Percentiles rank a stretch among this genome's conserved stretches.
Conservation (phyloP, 768 basidiomycete genomes). For the Thelephora aurantiotincta region DNA sequence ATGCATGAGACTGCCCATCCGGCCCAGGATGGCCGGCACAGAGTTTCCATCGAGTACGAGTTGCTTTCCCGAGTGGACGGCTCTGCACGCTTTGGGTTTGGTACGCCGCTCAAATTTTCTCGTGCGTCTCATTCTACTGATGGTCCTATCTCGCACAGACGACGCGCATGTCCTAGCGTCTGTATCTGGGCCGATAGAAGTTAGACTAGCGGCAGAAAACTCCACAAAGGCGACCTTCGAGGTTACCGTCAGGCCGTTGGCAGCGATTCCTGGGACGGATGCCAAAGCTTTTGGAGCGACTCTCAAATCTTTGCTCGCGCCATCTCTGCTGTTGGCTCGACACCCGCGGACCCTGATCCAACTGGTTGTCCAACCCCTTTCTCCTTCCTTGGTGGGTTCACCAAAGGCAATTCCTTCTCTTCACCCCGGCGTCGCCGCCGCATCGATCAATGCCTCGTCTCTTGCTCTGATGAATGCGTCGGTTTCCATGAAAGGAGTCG, state of each 20-base stretch:
- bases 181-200: conserved; percentile 71
- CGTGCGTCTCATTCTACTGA: conserved; percentile 18
- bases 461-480: conserved; percentile 59
- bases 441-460: conserved; percentile 57
- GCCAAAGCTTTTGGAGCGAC: conserved; percentile 42
- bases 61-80: conserved; percentile 61
- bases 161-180: conserved; percentile 42
- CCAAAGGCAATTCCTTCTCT: neutral
- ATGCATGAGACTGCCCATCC: neutral
- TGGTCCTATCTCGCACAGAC: conserved; percentile 20
- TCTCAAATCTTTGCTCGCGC: conserved; percentile 43
- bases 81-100: conserved; percentile 59
- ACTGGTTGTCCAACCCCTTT: conserved; percentile 57
- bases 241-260: conserved; percentile 54
- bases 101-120: conserved; percentile 18
- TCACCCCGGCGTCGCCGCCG: conserved; percentile 21
- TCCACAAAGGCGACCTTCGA: conserved; percentile 67
- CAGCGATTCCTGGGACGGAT: conserved; percentile 54
- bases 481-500: conserved; percentile 61
- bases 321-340: conserved; percentile 48
- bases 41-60: conserved; percentile 35
- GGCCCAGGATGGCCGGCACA: conserved; percentile 18
- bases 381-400: conserved; percentile 13
- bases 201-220: conserved; percentile 51
- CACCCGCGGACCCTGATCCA: conserved; percentile 65